phyloP scores from a whole-genome alignment of 1,284 basidiomycete genomes.

The Microbotryum intermedium region DNA sequence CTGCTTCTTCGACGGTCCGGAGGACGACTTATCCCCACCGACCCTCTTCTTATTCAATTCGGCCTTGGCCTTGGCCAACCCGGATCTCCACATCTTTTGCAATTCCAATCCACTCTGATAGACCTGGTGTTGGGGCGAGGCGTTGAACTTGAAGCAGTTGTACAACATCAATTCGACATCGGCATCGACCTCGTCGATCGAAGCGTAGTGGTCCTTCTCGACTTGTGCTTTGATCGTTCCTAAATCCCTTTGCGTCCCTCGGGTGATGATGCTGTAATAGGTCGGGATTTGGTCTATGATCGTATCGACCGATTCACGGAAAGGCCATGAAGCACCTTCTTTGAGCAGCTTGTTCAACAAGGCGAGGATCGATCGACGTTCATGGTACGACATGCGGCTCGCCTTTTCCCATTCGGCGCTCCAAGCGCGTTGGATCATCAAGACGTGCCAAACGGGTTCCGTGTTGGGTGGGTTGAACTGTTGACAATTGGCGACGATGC shows the following conservation, averaged over 20 bases:
- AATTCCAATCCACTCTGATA: conserved; percentile 44
- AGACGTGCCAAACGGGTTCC: conserved; percentile 62
- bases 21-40: conserved; percentile 1
- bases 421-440: conserved; percentile 62
- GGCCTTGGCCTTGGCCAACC: conserved; percentile 20
- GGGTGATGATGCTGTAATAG: conserved; percentile 71
- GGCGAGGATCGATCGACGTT: conserved; percentile 69
- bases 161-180: conserved; percentile 76
- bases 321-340: conserved; percentile 52
- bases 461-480: conserved; percentile 79
- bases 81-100: conserved; percentile 37
- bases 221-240: conserved; percentile 71
- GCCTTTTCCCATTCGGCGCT: conserved; percentile 78
- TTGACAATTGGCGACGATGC: conserved; percentile 69
- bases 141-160: conserved; percentile 81
- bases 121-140: conserved; percentile 59
- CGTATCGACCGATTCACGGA: conserved; percentile 46
- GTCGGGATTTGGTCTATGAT: conserved; percentile 65
- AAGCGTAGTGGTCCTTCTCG: conserved; percentile 71
- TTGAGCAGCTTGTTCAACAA: conserved; percentile 63
- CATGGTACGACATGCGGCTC: conserved; percentile 62
- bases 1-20: conserved; percentile 2
- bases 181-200: conserved; percentile 63
- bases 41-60: conserved; percentile 3
- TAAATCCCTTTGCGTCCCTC: conserved; percentile 79